Percentiles rank a stretch among this genome's conserved stretches.
These are phyloP conservation scores for Ceratonia siliqua DNA, from an alignment of 306 rosid genomes.

Conservation along the genomic window DNA sequence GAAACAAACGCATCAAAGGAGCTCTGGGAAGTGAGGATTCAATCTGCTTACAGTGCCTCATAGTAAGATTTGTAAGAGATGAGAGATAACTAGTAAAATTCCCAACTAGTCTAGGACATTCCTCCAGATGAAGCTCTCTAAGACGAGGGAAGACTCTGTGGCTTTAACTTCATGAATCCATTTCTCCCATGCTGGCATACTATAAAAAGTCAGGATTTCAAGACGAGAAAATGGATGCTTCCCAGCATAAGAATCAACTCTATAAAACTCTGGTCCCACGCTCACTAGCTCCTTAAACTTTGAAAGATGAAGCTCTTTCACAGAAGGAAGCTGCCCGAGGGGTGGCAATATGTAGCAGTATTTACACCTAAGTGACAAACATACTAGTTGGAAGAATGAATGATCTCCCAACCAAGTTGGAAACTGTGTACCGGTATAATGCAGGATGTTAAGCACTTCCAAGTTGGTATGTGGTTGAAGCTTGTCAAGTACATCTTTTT, in stretches of 20 bases:
- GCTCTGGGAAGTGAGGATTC: slow-evolving; percentile 30
- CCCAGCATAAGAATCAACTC: slow-evolving; percentile 3
- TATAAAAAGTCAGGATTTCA: slow-evolving; percentile 27
- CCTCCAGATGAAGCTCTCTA: slow-evolving; percentile 1
- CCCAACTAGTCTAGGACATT: neutral
- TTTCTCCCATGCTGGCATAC: slow-evolving; percentile 35
- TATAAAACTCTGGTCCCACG: slow-evolving; percentile 33
- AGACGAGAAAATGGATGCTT: slow-evolving; percentile 17
- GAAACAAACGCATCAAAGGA: slow-evolving; percentile 7
- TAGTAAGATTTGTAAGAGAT: slow-evolving; percentile 16
- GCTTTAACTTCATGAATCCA: slow-evolving; percentile 26
- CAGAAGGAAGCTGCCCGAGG: slow-evolving; percentile 33
- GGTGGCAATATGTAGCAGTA: slow-evolving; percentile 22
- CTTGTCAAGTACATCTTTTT: slow-evolving; percentile 30
- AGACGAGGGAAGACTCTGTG: slow-evolving; percentile 29
- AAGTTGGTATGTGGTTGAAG: slow-evolving; percentile 35
- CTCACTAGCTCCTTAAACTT: slow-evolving; percentile 9
- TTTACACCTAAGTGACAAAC: neutral
- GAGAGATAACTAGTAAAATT: slow-evolving; percentile 19
- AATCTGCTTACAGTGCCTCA: slow-evolving; percentile 20
- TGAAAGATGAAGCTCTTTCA: slow-evolving; percentile 31
- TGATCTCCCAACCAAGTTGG: slow-evolving; percentile 33
- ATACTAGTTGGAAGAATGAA: slow-evolving; percentile 2
- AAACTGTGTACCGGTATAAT: slow-evolving; percentile 36
- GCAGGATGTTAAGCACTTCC: slow-evolving; percentile 25